These are phyloP conservation scores for Ilyonectria sp. DNA, from an alignment of 2,329 filamentous ascomycete genomes.

Conservation along the genomic window DNA sequence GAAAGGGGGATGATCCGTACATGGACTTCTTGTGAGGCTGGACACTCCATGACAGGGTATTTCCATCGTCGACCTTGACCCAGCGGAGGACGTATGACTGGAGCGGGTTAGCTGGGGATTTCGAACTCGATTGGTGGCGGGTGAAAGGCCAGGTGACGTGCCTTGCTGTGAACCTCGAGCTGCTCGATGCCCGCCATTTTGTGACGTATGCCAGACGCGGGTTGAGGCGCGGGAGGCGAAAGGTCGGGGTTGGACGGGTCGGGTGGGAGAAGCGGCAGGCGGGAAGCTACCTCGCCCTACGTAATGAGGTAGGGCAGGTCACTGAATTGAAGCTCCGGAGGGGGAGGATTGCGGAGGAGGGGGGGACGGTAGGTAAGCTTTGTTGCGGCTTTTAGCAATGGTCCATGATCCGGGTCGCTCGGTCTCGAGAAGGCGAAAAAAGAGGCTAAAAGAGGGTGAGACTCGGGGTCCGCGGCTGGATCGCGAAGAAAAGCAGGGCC, in stretches of 20 bases:
- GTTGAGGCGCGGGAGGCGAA: slow-evolving; percentile 5
- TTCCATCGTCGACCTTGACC: slow-evolving; percentile 90
- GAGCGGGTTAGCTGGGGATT: slow-evolving; percentile 40
- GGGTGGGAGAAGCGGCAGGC: slow-evolving; percentile 24
- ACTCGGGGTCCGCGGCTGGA: slow-evolving; percentile 35
- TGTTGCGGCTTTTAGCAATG: slow-evolving; percentile 38
- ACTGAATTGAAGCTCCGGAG: slow-evolving; percentile 3
- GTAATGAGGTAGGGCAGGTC: slow-evolving; percentile 4
- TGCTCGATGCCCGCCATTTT: slow-evolving; percentile 95
- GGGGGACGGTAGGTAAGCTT: slow-evolving; percentile 16
- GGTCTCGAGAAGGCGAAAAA: slow-evolving; percentile 29
- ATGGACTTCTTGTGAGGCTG: slow-evolving; percentile 99
- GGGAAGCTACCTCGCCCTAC: slow-evolving; percentile 22
- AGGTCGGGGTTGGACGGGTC: slow-evolving; percentile 5
- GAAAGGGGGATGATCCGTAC: slow-evolving; percentile 58
- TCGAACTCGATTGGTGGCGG: background rate
- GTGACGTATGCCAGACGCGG: slow-evolving; percentile 26
- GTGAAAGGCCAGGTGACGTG: slow-evolving; percentile 56
- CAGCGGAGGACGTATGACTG: slow-evolving; percentile 98
- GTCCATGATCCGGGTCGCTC: slow-evolving; percentile 42
- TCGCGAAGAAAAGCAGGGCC: slow-evolving; percentile 23
- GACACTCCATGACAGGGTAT: slow-evolving; percentile 97
- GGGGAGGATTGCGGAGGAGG: slow-evolving; percentile 4
- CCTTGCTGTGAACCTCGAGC: slow-evolving; percentile 97
- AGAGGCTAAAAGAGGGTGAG: slow-evolving; percentile 23